Base-by-base conservation (phyloP, 2,329 filamentous ascomycete species). In the Colletotrichum gloeosporioides region DNA sequence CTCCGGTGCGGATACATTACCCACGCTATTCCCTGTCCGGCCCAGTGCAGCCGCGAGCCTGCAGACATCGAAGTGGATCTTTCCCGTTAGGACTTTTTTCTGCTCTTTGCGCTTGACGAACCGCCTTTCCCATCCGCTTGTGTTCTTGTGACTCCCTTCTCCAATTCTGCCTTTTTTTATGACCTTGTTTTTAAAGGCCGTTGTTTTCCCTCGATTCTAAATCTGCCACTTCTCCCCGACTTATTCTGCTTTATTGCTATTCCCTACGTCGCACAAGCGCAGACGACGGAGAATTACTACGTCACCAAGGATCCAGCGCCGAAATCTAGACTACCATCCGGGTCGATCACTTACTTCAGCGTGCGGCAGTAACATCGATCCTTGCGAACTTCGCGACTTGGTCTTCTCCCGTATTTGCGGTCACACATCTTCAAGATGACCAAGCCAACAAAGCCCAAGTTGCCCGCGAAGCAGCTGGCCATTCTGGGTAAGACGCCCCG, bases 381-480 rank as follows among this genome's bases (percentile, higher is more conserved):
- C 16, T 57, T 44, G 34, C 27, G 25, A 69, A 12, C 68, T 70
- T 36, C 18, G 18, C 57, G 32, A 22, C 27, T 16, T n/a, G 18
- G 12, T n/a, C 36, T 10, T 55, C 39, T 22, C 32, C 9, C 10
- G 8, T 8, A 7, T 9, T 49, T 15, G n/a, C 34, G 12, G 29
- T 64, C 18, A n/a, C 18, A 36, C n/a, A 49, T 79, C 78, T 68
- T 70, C 61, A 77, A 69, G 59, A 74, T 80, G 79, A 16, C 73
- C 57, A 78, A 77, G 69, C 78, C 80, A 74, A 79, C 79, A 71
- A 84, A 83, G 78, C 90, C 92, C 31, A 94, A 92, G 87, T 89
- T 97, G 88, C 95, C 95, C 1, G 88, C 91, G 57, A 91, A 93
- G 89, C 95, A 98, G 86, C 88, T 98, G 81, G 87, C 92, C 59